These are phyloP conservation scores for Basidiobolus heterosporus DNA, from an alignment of 371 early-diverging fungal genomes.

Conservation along the genomic window DNA sequence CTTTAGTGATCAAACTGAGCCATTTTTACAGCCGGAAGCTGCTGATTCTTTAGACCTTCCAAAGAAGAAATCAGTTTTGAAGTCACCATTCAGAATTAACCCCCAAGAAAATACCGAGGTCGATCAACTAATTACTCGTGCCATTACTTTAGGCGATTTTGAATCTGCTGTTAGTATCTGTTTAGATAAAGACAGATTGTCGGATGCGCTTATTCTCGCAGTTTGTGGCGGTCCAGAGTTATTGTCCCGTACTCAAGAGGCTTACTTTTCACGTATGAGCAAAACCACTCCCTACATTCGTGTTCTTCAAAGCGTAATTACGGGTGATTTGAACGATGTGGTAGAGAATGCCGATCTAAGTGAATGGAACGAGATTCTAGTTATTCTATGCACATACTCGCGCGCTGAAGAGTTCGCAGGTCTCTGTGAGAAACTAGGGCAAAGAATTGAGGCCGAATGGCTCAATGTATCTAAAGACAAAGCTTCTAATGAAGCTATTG, in stretches of 20 bases:
- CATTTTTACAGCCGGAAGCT: too few relatives aligned
- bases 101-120: slow-evolving; percentile 13
- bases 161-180: slow-evolving; percentile 77
- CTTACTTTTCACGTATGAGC: slow-evolving; percentile 62
- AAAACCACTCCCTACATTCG: slow-evolving; percentile 58
- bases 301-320: slow-evolving; percentile 59
- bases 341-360: slow-evolving; percentile 55
- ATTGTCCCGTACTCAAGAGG: slow-evolving; percentile 55
- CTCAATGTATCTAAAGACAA: slow-evolving; percentile 3
- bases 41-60: too few relatives aligned
- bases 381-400: slow-evolving; percentile 82
- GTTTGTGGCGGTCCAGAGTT: slow-evolving; percentile 75
- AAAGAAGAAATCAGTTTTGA: too few relatives aligned
- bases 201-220: slow-evolving; percentile 86
- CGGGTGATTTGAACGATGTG: slow-evolving; percentile 64
- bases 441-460: slow-evolving; percentile 38
- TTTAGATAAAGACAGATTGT: slow-evolving; percentile 55
- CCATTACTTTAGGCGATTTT: slow-evolving; percentile 78
- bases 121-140: slow-evolving; percentile 64
- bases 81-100: too few relatives aligned
- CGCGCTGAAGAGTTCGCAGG: slow-evolving; percentile 51
- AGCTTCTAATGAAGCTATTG: slow-evolving; percentile 8
- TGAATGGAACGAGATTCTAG: slow-evolving; percentile 86
- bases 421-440: slow-evolving; percentile 51
- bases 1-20: not conserved